These are phyloP conservation scores for Talaromyces pinophilus DNA, from an alignment of 2,329 filamentous ascomycete species.

Conservation along the genomic window DNA sequence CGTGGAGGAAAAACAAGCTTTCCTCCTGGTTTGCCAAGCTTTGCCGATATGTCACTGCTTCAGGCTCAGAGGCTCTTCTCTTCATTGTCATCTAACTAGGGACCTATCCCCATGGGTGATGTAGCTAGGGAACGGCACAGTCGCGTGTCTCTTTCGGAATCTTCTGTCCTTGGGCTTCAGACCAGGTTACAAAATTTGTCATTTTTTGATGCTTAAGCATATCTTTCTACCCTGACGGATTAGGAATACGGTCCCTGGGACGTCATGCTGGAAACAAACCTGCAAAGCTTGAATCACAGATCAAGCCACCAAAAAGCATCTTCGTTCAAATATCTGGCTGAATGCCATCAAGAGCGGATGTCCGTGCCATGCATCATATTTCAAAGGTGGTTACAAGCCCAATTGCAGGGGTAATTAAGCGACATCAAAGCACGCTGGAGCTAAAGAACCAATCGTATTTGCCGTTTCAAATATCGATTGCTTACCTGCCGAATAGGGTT, in stretches of 20 bases:
- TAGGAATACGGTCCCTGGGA: not conserved
- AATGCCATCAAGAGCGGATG: not conserved
- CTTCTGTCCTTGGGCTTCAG: not conserved
- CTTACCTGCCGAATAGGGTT: not conserved
- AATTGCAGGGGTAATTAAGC: not conserved
- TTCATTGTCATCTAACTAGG: not conserved
- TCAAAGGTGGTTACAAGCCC: too few species aligned
- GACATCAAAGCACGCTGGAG: not conserved
- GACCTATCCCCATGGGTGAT: not conserved
- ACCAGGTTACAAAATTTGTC: not conserved
- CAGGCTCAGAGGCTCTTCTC: not conserved
- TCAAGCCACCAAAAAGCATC: not conserved
- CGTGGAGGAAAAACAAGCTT: not conserved
- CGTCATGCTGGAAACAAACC: not conserved
- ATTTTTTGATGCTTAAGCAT: not conserved
- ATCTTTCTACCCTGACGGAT: not conserved
- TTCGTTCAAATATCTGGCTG: not conserved
- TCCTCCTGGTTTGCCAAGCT: not conserved
- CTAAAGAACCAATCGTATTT: not conserved
- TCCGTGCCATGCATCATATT: not conserved
- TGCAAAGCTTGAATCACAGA: not conserved
- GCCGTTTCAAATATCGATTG: not conserved
- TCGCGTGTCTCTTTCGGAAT: not conserved
- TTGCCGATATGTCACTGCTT: not conserved
- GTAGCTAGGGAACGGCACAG: not conserved